Conservation (phyloP, 345 rosid species). For the Populus simonii region DNA sequence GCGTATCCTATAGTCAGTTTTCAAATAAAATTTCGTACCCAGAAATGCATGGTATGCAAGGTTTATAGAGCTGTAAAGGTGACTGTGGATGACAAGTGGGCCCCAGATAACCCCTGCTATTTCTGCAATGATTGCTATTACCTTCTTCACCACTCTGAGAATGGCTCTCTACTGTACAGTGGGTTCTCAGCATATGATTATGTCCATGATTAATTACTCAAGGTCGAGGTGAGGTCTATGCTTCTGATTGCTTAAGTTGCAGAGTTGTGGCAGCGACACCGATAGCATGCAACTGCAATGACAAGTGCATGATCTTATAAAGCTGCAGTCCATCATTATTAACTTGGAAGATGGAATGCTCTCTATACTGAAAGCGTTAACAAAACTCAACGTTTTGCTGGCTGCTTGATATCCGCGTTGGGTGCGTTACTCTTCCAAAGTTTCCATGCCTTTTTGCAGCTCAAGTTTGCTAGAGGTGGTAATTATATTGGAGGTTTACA, state of each 20-base stretch:
- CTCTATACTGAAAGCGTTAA: too few relatives aligned
- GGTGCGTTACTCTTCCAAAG: background rate
- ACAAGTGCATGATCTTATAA: background rate
- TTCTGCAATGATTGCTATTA: slow-evolving; percentile 70
- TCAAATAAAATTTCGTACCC: slow-evolving; percentile 40
- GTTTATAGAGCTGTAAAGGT: slow-evolving; percentile 58
- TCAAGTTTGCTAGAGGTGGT: background rate
- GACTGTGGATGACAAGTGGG: slow-evolving; percentile 67
- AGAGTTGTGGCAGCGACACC: background rate
- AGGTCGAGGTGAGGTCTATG: background rate
- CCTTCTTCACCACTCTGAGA: slow-evolving; percentile 51
- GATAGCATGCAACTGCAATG: background rate
- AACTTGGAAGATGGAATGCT: background rate
- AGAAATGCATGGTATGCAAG: slow-evolving; percentile 69
- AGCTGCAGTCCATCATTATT: background rate
- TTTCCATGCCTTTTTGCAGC: background rate
- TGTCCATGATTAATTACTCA: slow-evolving; percentile 16
- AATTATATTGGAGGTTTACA: too few relatives aligned
- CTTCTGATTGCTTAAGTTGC: background rate
- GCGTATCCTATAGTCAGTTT: slow-evolving; percentile 64
- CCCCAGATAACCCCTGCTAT: slow-evolving; percentile 64
- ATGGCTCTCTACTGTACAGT: slow-evolving; percentile 31
- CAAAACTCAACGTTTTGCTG: background rate
- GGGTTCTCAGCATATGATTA: slow-evolving; percentile 61
- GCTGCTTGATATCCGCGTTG: background rate